phyloP scores from a whole-genome alignment of 1,284 basidiomycete species.

The Ceratobasidium sp. region DNA sequence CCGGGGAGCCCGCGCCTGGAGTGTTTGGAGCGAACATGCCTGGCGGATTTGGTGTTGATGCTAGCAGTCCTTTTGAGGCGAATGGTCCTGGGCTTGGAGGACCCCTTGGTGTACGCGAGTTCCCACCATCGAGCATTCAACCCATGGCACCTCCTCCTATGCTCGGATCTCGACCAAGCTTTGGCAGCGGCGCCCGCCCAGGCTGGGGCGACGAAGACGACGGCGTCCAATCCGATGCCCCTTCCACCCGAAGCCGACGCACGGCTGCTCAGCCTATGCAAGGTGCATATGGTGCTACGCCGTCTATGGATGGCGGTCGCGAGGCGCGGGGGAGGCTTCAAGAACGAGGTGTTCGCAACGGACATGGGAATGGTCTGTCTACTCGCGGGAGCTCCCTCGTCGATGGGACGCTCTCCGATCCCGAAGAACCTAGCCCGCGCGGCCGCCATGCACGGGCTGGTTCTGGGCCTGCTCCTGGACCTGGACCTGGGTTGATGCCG shows the following conservation, averaged over 20 bases:
- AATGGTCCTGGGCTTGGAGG: not conserved
- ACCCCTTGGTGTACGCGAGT: conserved; percentile 21
- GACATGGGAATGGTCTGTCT: not conserved
- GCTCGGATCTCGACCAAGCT: not conserved
- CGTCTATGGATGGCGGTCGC: conserved; percentile 32
- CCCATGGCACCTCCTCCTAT: not conserved
- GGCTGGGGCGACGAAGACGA: conserved; percentile 30
- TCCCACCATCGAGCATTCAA: conserved; percentile 30
- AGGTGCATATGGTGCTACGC: not conserved
- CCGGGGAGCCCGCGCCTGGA: conserved; percentile 2
- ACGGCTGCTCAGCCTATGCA: not conserved
- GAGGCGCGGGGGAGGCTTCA: conserved; percentile 35
- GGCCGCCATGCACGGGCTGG: too few relatives aligned
- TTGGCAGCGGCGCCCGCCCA: conserved; percentile 10
- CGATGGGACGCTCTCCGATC: conserved; percentile 30
- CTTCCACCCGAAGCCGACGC: conserved; percentile 29
- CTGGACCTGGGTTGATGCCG: not conserved
- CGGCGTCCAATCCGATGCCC: conserved; percentile 30
- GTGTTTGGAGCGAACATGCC: conserved; percentile 18
- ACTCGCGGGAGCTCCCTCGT: conserved; percentile 16
- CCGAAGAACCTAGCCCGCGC: conserved; percentile 7
- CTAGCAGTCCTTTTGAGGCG: not conserved
- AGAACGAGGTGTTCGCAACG: not conserved
- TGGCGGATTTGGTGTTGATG: conserved; percentile 34
- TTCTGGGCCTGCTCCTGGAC: not conserved